These are phyloP conservation scores for Mrakiaceae sp. DNA, from an alignment of 1,284 basidiomycete genomes.

Conservation along the genomic window DNA sequence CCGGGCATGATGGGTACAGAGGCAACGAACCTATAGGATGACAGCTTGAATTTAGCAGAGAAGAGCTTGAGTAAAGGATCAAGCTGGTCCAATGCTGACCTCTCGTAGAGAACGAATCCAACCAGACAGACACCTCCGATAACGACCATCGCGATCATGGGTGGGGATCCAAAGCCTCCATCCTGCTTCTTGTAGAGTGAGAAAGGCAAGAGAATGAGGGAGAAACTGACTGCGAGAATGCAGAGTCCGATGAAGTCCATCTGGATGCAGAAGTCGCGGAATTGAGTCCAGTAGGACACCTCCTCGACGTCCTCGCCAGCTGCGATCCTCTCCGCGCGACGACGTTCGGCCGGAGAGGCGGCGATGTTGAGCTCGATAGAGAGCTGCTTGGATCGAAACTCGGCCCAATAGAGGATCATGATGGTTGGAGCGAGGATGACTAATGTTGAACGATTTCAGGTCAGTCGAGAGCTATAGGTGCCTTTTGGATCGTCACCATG, in stretches of 20 bases:
- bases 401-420: too few species aligned
- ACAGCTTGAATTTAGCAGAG: too few species aligned
- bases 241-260: constrained; percentile 35
- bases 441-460: too few species aligned
- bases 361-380: constrained; percentile 19
- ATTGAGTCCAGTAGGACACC: constrained; percentile 14
- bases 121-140: constrained; percentile 33
- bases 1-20: constrained; percentile 33
- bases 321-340: constrained; percentile 9
- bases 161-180: constrained; percentile 15
- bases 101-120: constrained; percentile 33
- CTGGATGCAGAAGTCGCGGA: constrained; percentile 25
- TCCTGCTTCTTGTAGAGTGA: constrained; percentile 23
- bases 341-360: constrained; percentile 16
- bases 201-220: constrained; percentile 34
- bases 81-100: constrained; percentile 11
- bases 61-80: too few species aligned
- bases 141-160: constrained; percentile 36
- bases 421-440: too few species aligned
- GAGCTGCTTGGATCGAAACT: constrained; percentile 26
- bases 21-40: constrained; percentile 20
- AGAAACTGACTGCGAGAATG: constrained; percentile 32
- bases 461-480: too few species aligned
- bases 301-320: constrained; percentile 8
- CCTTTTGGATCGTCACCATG: too few species aligned